These are phyloP conservation scores for Parachaetomium inaequale DNA, from an alignment of 495 filamentous ascomycete species.

Conservation along the genomic window DNA sequence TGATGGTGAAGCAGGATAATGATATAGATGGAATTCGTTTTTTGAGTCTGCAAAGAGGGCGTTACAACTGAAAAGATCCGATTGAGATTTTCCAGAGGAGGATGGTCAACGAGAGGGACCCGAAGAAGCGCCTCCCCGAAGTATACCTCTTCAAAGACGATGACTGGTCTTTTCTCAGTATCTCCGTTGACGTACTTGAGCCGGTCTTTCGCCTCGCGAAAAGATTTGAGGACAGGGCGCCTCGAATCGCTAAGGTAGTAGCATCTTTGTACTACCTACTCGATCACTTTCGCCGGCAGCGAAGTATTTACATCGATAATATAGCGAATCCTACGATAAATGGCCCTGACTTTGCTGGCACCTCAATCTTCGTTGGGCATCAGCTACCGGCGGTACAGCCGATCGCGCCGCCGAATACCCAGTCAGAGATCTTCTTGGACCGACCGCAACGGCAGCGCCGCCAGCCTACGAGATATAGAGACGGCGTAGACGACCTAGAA, in stretches of 20 bases:
- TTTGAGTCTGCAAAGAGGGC: background rate
- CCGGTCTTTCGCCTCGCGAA: background rate
- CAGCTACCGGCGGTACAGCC: background rate
- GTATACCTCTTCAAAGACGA: background rate
- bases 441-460: background rate
- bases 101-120: background rate
- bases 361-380: background rate
- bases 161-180: background rate
- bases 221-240: slow-evolving; percentile 2
- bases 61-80: slow-evolving; percentile 3
- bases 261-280: slow-evolving; percentile 1
- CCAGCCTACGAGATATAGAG: background rate
- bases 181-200: background rate
- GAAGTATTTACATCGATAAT: slow-evolving; percentile 2
- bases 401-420: slow-evolving; percentile 2
- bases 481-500: background rate
- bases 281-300: slow-evolving; percentile 1
- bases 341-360: background rate
- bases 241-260: slow-evolving; percentile 2
- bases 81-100: slow-evolving; percentile 5
- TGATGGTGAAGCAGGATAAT: slow-evolving; percentile 3
- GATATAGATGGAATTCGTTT: slow-evolving; percentile 3
- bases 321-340: background rate
- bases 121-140: background rate
- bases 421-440: slow-evolving; percentile 3